Conservation (phyloP, 169 alveolate species). For the Eimeria falciformis region DNA sequence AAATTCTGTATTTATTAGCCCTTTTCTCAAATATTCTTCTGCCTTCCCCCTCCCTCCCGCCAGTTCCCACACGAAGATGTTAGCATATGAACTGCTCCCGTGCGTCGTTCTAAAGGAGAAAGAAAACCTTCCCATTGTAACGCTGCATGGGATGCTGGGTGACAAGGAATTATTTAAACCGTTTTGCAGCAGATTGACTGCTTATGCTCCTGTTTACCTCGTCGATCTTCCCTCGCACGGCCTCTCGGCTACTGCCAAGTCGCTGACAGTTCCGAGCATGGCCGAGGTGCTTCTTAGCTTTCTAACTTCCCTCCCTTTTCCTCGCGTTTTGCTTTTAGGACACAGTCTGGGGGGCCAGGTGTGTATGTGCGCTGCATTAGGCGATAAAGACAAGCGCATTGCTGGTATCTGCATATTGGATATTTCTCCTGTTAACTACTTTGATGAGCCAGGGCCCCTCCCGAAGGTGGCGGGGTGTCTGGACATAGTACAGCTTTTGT, state of each 20-base stretch:
- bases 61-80: too few relatives aligned
- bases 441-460: not conserved
- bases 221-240: conserved; percentile 15
- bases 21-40: too few relatives aligned
- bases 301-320: not conserved
- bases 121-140: not conserved
- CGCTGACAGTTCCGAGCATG: not conserved
- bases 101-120: too few relatives aligned
- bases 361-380: conserved; percentile 23
- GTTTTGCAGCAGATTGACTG: not conserved
- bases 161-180: not conserved
- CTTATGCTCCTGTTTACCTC: not conserved
- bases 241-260: not conserved
- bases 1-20: too few relatives aligned
- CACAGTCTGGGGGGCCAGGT: conserved; percentile 52
- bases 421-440: not conserved
- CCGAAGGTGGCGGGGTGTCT: not conserved
- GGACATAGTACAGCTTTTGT: not conserved
- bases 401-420: not conserved
- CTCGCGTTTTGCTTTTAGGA: not conserved
- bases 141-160: conserved; percentile 37
- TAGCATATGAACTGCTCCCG: too few relatives aligned
- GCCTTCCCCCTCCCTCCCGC: too few relatives aligned
- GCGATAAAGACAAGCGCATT: not conserved
- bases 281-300: not conserved